These are phyloP conservation scores for Microbotryum scabiosae DNA, from an alignment of 1,284 basidiomycete genomes.

Conservation along the genomic window DNA sequence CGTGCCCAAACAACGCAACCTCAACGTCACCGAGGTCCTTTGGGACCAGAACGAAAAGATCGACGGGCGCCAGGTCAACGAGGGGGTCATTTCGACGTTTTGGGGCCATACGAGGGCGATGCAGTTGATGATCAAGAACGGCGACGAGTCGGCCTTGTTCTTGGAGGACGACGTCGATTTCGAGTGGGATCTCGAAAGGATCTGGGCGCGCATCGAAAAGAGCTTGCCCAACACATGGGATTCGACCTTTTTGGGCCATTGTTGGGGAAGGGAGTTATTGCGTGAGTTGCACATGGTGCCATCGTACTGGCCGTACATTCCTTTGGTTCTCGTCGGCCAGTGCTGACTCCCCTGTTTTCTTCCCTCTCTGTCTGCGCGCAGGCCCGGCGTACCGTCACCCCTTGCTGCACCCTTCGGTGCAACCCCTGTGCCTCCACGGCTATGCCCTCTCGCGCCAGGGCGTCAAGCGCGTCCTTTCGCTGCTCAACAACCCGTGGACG, in stretches of 20 bases:
- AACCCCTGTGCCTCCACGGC: conserved; percentile 35
- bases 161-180: conserved; percentile 37
- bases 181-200: conserved; percentile 35
- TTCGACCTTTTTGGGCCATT: conserved; percentile 33
- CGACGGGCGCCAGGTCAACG: conserved; percentile 27
- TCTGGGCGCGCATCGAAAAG: conserved; percentile 27
- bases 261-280: conserved; percentile 33
- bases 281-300: conserved; percentile 14
- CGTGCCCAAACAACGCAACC: neutral
- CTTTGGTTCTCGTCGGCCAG: too few relatives aligned
- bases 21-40: conserved; percentile 22
- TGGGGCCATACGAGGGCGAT: conserved; percentile 31
- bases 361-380: neutral
- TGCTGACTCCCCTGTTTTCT: too few relatives aligned
- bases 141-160: conserved; percentile 32
- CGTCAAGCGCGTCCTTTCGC: conserved; percentile 18
- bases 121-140: conserved; percentile 23
- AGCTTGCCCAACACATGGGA: conserved; percentile 31
- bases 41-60: conserved; percentile 30
- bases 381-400: conserved; percentile 64
- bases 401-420: conserved; percentile 51
- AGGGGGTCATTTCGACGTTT: conserved; percentile 30
- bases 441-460: conserved; percentile 34
- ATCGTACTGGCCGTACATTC: too few relatives aligned
- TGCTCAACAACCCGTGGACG: conserved; percentile 33